Evolutionary conservation across 192 early-diverging fungal species (phyloP), one percentile per base, ranked within the genome.

Genomic region (Funneliformis mosseae): DNA sequence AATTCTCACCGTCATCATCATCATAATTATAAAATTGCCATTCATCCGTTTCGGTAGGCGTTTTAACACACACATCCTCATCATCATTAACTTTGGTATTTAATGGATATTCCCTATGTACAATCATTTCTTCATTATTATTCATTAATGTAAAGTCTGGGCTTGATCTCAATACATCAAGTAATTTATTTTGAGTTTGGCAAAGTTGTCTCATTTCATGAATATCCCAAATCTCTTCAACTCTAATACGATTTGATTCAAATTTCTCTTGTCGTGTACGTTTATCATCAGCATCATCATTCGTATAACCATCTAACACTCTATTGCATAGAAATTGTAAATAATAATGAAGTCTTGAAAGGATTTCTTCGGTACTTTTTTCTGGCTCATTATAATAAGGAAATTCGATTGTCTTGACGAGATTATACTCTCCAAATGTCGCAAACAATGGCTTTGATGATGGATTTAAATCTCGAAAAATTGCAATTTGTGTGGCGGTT

Each of bases 401-500:
- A 64, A 88, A 92, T 8, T 85, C 88, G 27, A 90, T 85, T 3
- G 81, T 70, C 7, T 88, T 81, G 48, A 88, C 60, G 50, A 85
- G 83, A 0, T 16, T 59, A 80, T 88, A 81, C 42, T 76, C 50
- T 66, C 50, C 64, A 10, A 55, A 11, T 12, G 39, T 67, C 0
- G 46, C 4, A 2, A 39, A 27, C 0, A 25, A 50, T 27, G 75
- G 45, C 2, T 70, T 66, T 21, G 74, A 21, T 0, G 68, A n/a
- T 3, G 66, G 73, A 18, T 55, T 27, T 14, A 79, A 60, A 16
- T 70, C 59, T 23, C 33, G 74, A 43, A 96, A 94, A 2, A 94
- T 86, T 5, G 94, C 94, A 70, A 93, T 88, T 85, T 97, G 95
- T 11, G 94, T 92, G 81, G 92, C 94, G 59, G 86, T 83, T 6